Evolutionary conservation across 768 basidiomycete species (phyloP), one percentile per base, ranked within the genome.

Genomic region (Auricularia sp.): DNA sequence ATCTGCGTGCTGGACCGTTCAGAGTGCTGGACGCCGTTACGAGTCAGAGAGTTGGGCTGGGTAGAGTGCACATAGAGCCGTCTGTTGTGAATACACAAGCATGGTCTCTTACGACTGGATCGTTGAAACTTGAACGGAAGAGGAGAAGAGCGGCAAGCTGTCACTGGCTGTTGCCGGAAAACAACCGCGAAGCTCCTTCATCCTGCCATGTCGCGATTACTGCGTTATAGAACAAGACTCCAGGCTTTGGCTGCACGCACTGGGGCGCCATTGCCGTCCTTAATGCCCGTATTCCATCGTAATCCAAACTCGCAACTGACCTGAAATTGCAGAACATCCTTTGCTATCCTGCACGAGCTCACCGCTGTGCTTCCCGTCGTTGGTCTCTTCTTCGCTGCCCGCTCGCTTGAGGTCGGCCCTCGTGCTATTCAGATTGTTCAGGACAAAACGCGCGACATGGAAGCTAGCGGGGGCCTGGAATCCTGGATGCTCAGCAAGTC

Each of bases 301-400:
- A 29, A 5, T 29, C 0, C 29, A 29, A 29, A 29, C 29, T 29
- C 29, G 29, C 29, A 29, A 29, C 29, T 29, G 29, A 14, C 56
- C 2, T 33, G 33, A 11, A 14, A 24, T 3, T 4, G 2, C 24
- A 59, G 56, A 59, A 59, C 90, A 51, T 92, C 93, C 0, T 96
- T 97, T 68, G 85, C 83, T 4, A 76, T 94, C 63, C 79, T 97
- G 2, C 94, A 97, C 71, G 94, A 97, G 72, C 68, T 92, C 13
- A 94, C 92, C 0, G 92, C 94, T 0, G 71, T 94, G 62, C 79
- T 85, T 0, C 92, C 94, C 2, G 80, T 94, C 34, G 81, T 88
- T 3, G 82, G 85, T 42, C 72, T 90, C 47, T 96, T 93, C 73
- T 92, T 85, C 71, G 78, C 79, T 0, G 85, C 91, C 10, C 79